Evolutionary conservation across 192 early-diverging fungal genomes (phyloP), one percentile per base, ranked within the genome.

Genomic region (Pecoramyces ruminantium): DNA sequence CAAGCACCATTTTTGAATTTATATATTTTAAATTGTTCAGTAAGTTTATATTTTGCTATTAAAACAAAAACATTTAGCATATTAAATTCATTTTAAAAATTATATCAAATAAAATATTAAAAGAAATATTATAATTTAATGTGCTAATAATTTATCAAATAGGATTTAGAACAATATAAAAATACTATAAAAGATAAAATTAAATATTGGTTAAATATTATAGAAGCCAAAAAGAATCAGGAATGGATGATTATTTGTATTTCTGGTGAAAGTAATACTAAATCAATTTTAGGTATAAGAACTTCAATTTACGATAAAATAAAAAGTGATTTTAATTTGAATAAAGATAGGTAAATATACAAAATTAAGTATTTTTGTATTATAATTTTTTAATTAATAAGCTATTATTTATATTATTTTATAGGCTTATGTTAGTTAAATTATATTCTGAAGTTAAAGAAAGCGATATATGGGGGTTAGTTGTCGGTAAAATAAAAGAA

Each of bases 191-290:
- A 87, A 28, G 89, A 89, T 30, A 89, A 92, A 81, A 94, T 97
- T 77, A 86, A 90, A 27, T 89, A 93, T 12, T 97, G 95, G 95
- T 83, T 95, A 18, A 89, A 92, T 58, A 86, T 91, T 16, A 88
- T 96, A 15, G 86, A 86, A 9, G 86, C 86, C 21, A 94, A 93
- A 81, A 94, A 94, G 84, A 93, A 91, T 83, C 94, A 96, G 83
- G 94, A 95, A 83, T 97, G 96, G 94, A 84, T 96, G 34, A 92
- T 98, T 79, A 88, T 95, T 38, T 92, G 93, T 83, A 87, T 94
- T 17, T 87, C 92, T 38, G 88, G 85, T 87, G 81, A 67, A 38
- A 67, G 30, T 85, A 30, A 30, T 79, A 39, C 78, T 9, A 39
- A 79, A 39, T 39, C 30, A 11, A 30, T 38, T 39, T 30, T 93